Base-by-base conservation (phyloP, 2,329 filamentous ascomycete species). In the Elsinoe arachidis region DNA sequence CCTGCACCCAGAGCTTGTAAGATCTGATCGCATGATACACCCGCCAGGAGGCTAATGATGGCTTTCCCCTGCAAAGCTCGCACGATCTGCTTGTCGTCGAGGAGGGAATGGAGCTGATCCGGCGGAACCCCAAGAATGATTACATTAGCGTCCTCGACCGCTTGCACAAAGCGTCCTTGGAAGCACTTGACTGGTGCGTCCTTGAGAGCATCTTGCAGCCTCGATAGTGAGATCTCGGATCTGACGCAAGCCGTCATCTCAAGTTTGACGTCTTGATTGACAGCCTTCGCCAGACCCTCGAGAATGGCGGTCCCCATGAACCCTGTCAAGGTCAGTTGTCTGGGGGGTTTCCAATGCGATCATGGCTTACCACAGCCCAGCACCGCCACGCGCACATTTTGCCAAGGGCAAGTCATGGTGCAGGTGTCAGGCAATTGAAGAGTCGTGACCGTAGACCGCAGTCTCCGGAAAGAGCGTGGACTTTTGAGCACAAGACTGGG, bases 231-330 rank as follows among this genome's bases (percentile, higher is more conserved):
- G 12, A 39, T 44, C 3, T 14, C 11, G 34, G 51, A 58, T 12
- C 57, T 17, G 14, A 58, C 57, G 5, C 57, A 58, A 39, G 57
- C 57, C 12, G 34, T 33, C 12, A 58, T 47, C 14, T 55, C 3
- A 19, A 55, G 15, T 1, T 10, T 4, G 38, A 14, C 26, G 39
- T 41, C 30, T 33, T 38, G 1, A 17, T 14, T 11, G 21, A 6
- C 52, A 33, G 44, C 61, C 19, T 55, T 51, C 34, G 60, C 21
- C 21, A 53, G 59, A 1, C 62, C 63, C 52, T 63, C 58, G 21
- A 65, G 58, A 4, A 65, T 59, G 12, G 62, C 61, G 11, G 63
- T 61, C 15, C 63, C 63, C 60, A 65, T 63, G 49, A 62, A 63
- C 14, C 63, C 63, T 65, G 39, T 15, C 26, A 14, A 6, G 6